Base-by-base conservation (phyloP, 805 yeast genomes). In the Yarrowia bubula region DNA sequence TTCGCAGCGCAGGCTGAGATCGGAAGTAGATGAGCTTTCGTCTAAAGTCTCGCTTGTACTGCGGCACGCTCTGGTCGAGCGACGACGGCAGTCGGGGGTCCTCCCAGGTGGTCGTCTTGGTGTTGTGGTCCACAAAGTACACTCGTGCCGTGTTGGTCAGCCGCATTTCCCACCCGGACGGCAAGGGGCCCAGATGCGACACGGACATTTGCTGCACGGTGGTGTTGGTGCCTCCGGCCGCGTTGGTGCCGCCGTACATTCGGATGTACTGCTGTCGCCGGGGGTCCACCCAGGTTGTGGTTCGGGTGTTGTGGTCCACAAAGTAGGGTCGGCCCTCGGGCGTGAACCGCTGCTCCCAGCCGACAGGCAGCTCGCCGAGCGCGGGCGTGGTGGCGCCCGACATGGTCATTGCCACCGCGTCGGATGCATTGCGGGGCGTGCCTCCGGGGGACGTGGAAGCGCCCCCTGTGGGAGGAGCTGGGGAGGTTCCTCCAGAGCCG, bases 141-240 rank as follows among this genome's bases (percentile, higher is more conserved):
- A 95, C 99, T 76, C 99, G 86, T 9, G 99, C 98, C 1, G 99
- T 95, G 77, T 95, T 95, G 47, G 99, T 96, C 74, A 95, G 84
- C 78, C 99, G 89, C 99, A 95, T 95, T 80, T 95, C 99, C 99
- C 99, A 95, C 64, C 99, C 99, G 64, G 93, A 86, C 55, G 99
- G 99, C 74, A 95, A 81, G 64, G 99, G 99, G 15, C 99, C 99
- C 76, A 95, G 82, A 74, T 96, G 98, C 48, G 96, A 89, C 11
- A 95, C 97, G 35, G 98, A 97, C 80, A 95, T 99, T 72, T 95
- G 98, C 79, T 92, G 97, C 70, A 93, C 91, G 18, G 97, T 91
- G 4, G 97, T 88, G 72, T 86, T 79, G 68, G 83, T 81, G 78
- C 82, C 91, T 62, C 76, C 75, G 18, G 79, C 78, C 77, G 84